phyloP scores from a whole-genome alignment of 352 stramenopile species.

The Phytophthora meadii region DNA sequence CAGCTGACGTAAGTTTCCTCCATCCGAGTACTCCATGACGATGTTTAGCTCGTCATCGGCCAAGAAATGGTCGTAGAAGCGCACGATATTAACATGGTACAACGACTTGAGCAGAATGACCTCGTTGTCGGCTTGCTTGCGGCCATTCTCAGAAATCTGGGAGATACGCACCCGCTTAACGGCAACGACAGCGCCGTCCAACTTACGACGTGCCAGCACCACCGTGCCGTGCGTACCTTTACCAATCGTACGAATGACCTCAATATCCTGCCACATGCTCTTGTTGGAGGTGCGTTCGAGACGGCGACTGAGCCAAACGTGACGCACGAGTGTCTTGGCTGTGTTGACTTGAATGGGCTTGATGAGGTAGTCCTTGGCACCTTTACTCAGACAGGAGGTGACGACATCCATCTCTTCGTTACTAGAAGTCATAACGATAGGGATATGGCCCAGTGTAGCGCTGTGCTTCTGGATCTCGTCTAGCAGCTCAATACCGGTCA shows the following conservation, averaged over 20 bases:
- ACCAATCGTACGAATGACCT: constrained; percentile 87
- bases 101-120: constrained; percentile 90
- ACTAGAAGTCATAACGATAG: constrained; percentile 91
- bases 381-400: constrained; percentile 88
- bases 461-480: constrained; percentile 82
- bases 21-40: constrained; percentile 89
- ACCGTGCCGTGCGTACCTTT: constrained; percentile 89
- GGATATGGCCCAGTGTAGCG: constrained; percentile 76
- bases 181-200: constrained; percentile 83
- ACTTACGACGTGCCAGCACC: constrained; percentile 74
- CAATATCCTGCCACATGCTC: constrained; percentile 86
- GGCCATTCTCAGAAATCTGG: constrained; percentile 83
- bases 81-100: constrained; percentile 91
- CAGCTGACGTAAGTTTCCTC: constrained; percentile 84
- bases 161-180: constrained; percentile 87
- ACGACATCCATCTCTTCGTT: constrained; percentile 93
- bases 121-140: constrained; percentile 90
- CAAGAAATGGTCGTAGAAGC: constrained; percentile 91
- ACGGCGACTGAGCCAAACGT: constrained; percentile 85
- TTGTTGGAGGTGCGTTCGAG: constrained; percentile 71
- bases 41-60: constrained; percentile 90
- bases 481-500: constrained; percentile 90
- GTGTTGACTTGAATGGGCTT: constrained; percentile 92
- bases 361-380: constrained; percentile 91
- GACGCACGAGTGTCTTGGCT: constrained; percentile 89